Conservation (phyloP, 148 eudicot genomes). For the Oxyria digyna region DNA sequence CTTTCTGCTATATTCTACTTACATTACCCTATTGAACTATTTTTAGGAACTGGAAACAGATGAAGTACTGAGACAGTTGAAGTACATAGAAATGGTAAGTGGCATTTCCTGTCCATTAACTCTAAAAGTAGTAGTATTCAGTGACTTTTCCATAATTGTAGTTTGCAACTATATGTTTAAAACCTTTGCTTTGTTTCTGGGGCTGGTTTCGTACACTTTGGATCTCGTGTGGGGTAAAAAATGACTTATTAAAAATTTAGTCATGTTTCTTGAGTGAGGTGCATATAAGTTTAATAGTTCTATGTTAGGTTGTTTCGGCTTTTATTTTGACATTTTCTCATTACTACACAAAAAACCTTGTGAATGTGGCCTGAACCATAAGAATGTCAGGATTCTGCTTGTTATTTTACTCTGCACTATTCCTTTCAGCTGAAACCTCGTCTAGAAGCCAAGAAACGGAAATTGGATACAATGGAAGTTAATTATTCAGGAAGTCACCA, state of each 20-base stretch:
- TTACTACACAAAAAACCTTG: not conserved
- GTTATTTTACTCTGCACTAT: conserved; percentile 1
- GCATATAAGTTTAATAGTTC: not conserved
- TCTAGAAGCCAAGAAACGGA: conserved; percentile 34
- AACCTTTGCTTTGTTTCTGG: not conserved
- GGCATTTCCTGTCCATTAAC: not conserved
- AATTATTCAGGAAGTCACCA: not conserved
- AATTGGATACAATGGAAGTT: conserved; percentile 10
- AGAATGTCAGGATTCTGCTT: not conserved
- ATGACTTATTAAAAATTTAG: not conserved
- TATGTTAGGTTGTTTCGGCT: not conserved
- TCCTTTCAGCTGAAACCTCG: conserved; percentile 49
- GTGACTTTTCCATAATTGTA: not conserved
- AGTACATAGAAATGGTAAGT: conserved; percentile 70
- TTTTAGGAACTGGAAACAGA: conserved; percentile 71
- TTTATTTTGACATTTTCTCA: not conserved
- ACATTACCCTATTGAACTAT: not conserved
- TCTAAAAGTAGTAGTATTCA: not conserved
- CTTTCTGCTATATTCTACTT: not conserved
- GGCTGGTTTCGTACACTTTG: not conserved
- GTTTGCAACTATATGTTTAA: not conserved
- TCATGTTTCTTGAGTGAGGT: not conserved
- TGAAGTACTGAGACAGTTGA: conserved; percentile 70
- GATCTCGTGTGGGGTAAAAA: not conserved
- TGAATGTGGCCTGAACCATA: not conserved